Evolutionary conservation across 805 yeast species (phyloP).

Genomic region (Sungouiozyma intestinalis): DNA sequence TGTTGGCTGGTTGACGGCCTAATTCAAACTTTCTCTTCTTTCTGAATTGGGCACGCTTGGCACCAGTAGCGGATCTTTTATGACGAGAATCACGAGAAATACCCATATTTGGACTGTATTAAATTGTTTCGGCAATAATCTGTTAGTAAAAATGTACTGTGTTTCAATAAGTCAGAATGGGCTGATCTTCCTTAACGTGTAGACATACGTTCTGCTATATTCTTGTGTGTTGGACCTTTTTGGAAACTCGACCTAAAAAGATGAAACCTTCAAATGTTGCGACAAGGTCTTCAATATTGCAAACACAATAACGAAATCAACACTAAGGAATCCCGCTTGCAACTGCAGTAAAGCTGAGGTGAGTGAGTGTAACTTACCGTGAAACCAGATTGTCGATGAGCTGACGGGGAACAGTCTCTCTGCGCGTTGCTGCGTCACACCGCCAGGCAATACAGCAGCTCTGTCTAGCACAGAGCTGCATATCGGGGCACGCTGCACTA

Average conservation of each 20-base stretch:
- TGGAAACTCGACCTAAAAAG: not conserved
- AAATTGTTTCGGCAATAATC: no score
- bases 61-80: slow-evolving; percentile 99
- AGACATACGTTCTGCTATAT: not conserved
- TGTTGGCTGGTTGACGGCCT: slow-evolving; percentile 99
- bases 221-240: not conserved
- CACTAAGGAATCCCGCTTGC: not conserved
- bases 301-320: not conserved
- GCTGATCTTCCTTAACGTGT: no score
- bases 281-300: not conserved
- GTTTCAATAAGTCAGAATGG: no score
- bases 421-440: no score
- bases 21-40: slow-evolving; percentile 99
- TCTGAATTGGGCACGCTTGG: slow-evolving; percentile 99
- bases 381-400: not conserved
- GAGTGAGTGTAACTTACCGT: not conserved
- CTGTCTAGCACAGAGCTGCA: no score
- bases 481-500: no score
- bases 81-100: slow-evolving; percentile 99
- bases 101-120: slow-evolving; percentile 66
- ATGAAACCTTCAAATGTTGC: not conserved
- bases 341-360: not conserved
- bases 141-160: slow-evolving; percentile 20
- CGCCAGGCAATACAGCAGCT: no score
- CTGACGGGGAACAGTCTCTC: no score